Conservation (phyloP, 208 protist genomes). For the Crithidia brevicula region DNA sequence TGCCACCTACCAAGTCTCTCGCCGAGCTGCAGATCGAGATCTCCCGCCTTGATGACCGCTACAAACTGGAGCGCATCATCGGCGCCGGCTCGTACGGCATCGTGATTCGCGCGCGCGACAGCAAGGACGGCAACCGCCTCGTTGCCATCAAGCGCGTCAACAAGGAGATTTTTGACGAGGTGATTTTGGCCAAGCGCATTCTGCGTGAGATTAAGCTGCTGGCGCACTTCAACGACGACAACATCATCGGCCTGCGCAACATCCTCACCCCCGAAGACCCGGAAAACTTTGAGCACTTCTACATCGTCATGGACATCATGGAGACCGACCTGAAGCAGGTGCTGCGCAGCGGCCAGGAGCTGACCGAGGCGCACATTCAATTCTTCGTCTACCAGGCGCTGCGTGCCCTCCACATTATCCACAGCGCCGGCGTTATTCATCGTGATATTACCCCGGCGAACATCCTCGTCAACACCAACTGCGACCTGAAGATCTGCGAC, state of each 20-base stretch:
- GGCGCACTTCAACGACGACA: slow-evolving; percentile 89
- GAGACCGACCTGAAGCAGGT: slow-evolving; percentile 97
- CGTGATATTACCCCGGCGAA: slow-evolving; percentile 97
- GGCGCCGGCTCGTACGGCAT: slow-evolving; percentile 92
- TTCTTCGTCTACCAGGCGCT: slow-evolving; percentile 97
- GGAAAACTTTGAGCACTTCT: slow-evolving; percentile 89
- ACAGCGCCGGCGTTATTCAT: slow-evolving; percentile 95
- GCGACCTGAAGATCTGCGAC: slow-evolving; percentile 97
- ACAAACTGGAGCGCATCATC: slow-evolving; percentile 90
- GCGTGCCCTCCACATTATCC: slow-evolving; percentile 94
- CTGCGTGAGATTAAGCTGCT: slow-evolving; percentile 96
- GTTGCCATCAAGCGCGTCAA: slow-evolving; percentile 96
- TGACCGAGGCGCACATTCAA: slow-evolving; percentile 94
- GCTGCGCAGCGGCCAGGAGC: slow-evolving; percentile 87
- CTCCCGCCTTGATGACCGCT: slow-evolving; percentile 77
- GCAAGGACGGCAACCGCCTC: slow-evolving; percentile 60
- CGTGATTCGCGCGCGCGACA: slow-evolving; percentile 86
- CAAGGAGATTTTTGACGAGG: slow-evolving; percentile 95
- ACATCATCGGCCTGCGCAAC: slow-evolving; percentile 90
- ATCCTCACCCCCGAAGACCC: slow-evolving; percentile 77
- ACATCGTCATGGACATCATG: slow-evolving; percentile 97
- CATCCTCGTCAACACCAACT: slow-evolving; percentile 97
- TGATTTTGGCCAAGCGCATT: slow-evolving; percentile 93
- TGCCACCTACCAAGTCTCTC: slow-evolving; percentile 49
- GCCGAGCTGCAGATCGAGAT: slow-evolving; percentile 86